phyloP scores from a whole-genome alignment of 495 filamentous ascomycete genomes.

The Podospora pseudoanserina region DNA sequence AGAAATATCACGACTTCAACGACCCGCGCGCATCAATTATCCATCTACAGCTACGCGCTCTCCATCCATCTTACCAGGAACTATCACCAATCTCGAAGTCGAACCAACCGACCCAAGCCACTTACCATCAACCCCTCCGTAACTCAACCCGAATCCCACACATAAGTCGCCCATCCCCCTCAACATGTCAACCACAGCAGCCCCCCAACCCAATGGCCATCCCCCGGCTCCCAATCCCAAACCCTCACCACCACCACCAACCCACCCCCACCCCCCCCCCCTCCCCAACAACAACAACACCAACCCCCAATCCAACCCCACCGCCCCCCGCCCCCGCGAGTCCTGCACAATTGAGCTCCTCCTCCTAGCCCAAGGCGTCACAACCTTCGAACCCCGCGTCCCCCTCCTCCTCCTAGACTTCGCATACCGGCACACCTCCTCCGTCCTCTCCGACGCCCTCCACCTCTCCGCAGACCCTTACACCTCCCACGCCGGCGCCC shows the following conservation, averaged over 20 bases:
- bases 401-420: slow-evolving; percentile 94
- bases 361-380: slow-evolving; percentile 80
- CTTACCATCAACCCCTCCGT: background rate
- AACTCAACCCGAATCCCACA: background rate
- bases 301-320: slow-evolving; percentile 7
- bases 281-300: slow-evolving; percentile 20
- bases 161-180: background rate
- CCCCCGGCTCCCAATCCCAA: slow-evolving; percentile 34
- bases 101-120: background rate
- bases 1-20: background rate
- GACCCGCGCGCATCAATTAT: background rate
- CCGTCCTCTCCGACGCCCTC: slow-evolving; percentile 63
- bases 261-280: slow-evolving; percentile 26
- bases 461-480: slow-evolving; percentile 63
- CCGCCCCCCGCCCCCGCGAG: slow-evolving; percentile 78
- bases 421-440: slow-evolving; percentile 76
- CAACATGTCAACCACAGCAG: slow-evolving; percentile 20
- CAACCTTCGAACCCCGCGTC: slow-evolving; percentile 87
- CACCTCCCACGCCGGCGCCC: slow-evolving; percentile 47
- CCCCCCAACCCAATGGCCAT: slow-evolving; percentile 44
- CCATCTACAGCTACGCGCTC: background rate
- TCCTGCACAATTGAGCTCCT: slow-evolving; percentile 88
- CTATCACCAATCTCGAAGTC: background rate
- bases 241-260: slow-evolving; percentile 36
- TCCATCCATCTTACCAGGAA: background rate